These are phyloP conservation scores for Solanum chiquidenum DNA, from an alignment of 257 asterid species.

Conservation along the genomic window DNA sequence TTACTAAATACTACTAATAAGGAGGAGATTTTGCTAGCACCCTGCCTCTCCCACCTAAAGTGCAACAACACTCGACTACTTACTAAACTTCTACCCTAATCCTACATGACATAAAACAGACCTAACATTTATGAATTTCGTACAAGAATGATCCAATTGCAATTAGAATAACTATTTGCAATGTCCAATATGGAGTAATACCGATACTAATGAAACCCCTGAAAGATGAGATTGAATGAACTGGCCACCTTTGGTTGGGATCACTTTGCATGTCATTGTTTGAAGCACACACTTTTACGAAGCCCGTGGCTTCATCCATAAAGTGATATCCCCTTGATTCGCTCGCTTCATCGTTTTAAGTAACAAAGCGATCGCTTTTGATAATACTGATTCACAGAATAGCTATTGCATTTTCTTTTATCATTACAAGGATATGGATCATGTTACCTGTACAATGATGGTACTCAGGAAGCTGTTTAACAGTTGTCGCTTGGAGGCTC, in stretches of 20 bases:
- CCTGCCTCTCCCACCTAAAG: not conserved
- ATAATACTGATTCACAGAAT: not conserved
- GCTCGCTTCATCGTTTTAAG: not conserved
- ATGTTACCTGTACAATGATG: slow-evolving; percentile 26
- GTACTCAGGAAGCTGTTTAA: slow-evolving; percentile 44
- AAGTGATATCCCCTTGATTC: not conserved
- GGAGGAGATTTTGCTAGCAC: not conserved
- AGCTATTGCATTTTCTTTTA: not conserved
- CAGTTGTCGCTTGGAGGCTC: slow-evolving; percentile 40
- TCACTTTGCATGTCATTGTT: not conserved
- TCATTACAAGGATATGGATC: not conserved
- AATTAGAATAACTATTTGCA: not conserved
- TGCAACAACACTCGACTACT: not conserved
- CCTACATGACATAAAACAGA: not conserved
- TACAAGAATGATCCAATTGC: not conserved
- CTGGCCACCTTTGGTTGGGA: not conserved
- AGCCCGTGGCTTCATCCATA: not conserved
- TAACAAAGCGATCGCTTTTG: not conserved
- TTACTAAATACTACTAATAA: not conserved
- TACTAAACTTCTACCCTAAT: not conserved
- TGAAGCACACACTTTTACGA: not conserved
- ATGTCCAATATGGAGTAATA: not conserved
- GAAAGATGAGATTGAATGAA: not conserved
- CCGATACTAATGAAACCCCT: not conserved
- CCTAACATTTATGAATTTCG: not conserved